A percentile compares a stretch with the other conserved stretches of the same genome.
These are phyloP conservation scores for Ganoderma multipileum DNA, from an alignment of 1,284 basidiomycete species.

Conservation along the genomic window DNA sequence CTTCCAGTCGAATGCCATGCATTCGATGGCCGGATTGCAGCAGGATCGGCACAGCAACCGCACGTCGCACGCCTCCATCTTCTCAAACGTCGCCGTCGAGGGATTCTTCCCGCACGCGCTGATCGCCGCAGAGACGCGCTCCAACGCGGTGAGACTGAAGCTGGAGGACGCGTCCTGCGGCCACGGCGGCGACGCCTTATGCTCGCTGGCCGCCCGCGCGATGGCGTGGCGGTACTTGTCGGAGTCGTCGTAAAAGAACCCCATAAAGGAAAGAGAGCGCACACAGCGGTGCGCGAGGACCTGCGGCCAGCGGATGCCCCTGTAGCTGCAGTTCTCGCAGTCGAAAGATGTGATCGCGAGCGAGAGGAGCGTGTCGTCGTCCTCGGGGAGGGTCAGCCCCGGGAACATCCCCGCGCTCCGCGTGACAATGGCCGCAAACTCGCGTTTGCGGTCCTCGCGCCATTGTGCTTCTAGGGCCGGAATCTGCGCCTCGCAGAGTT, in stretches of 20 bases:
- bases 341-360: conserved; percentile 18
- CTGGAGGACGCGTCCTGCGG: neutral
- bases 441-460: conserved; percentile 2
- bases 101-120: conserved; percentile 48
- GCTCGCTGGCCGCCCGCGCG: neutral
- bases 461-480: conserved; percentile 1
- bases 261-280: neutral
- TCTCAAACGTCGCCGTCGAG: conserved; percentile 43
- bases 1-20: conserved; percentile 12
- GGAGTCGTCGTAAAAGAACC: neutral
- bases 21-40: neutral
- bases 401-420: neutral
- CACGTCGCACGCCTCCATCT: conserved; percentile 49
- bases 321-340: conserved; percentile 9
- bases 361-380: neutral
- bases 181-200: neutral
- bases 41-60: conserved; percentile 35
- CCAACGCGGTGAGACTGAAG: neutral
- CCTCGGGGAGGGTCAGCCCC: neutral
- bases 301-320: conserved; percentile 17
- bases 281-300: conserved; percentile 19
- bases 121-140: conserved; percentile 43
- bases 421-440: neutral
- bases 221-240: neutral
- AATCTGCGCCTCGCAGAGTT: neutral